These are phyloP conservation scores for Dothideomycetes sp. DNA, from an alignment of 2,329 filamentous ascomycete genomes.

Conservation along the genomic window DNA sequence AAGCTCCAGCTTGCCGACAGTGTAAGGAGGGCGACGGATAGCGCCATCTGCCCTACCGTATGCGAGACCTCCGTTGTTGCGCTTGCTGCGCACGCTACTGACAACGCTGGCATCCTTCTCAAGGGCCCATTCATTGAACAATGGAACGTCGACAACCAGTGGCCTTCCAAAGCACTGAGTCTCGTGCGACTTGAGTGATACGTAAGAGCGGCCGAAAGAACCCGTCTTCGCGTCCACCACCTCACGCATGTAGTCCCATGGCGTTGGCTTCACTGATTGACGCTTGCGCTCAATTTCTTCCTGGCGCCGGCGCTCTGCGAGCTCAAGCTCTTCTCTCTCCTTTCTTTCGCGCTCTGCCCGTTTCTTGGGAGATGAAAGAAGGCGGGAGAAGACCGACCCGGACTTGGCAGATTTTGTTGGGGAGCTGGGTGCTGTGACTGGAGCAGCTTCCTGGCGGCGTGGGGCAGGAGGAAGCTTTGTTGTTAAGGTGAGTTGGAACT, in stretches of 20 bases:
- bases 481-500: conserved; percentile 94
- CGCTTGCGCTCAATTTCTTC: conserved; percentile 34
- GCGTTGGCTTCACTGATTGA: conserved; percentile 52
- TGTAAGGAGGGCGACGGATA: conserved; percentile 80
- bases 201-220: conserved; percentile 87
- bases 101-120: conserved; percentile 63
- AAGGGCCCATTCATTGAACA: conserved; percentile 97
- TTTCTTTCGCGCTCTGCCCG: conserved; percentile 86
- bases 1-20: conserved; percentile 85
- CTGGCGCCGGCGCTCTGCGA: conserved; percentile 30
- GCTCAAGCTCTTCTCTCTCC: conserved; percentile 70
- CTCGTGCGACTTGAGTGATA: conserved; percentile 90
- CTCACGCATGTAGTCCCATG: conserved; percentile 79
- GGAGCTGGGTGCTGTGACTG: conserved; percentile 33
- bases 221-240: conserved; percentile 78
- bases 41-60: conserved; percentile 53
- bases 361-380: conserved; percentile 93
- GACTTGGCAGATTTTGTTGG: conserved; percentile 57
- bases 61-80: conserved; percentile 19
- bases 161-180: conserved; percentile 77
- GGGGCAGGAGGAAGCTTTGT: conserved; percentile 70
- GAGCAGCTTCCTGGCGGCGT: conserved; percentile 20
- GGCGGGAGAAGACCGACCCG: conserved; percentile 70
- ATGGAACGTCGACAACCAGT: conserved; percentile 77
- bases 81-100: conserved; percentile 92